These are phyloP conservation scores for Globisporangium apiculatum DNA, from an alignment of 352 stramenopile species.

Conservation along the genomic window DNA sequence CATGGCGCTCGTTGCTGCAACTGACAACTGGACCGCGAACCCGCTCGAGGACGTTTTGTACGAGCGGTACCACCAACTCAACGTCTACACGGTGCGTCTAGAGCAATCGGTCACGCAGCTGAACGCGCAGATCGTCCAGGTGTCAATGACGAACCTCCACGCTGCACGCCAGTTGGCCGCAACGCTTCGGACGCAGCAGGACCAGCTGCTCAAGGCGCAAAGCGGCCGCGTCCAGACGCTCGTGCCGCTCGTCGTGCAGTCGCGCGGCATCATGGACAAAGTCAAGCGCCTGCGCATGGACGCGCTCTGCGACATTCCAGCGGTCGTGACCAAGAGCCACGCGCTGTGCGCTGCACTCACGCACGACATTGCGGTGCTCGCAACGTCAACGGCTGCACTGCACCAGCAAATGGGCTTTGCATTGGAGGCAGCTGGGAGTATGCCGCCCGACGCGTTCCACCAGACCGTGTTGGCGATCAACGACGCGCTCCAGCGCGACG, in stretches of 20 bases:
- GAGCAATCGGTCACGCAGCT: slow-evolving; percentile 33
- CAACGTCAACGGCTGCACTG: slow-evolving; percentile 22
- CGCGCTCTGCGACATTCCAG: slow-evolving; percentile 51
- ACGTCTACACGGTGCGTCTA: slow-evolving; percentile 28
- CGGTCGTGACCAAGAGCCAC: slow-evolving; percentile 46
- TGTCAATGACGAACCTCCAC: slow-evolving; percentile 38
- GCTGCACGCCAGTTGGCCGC: slow-evolving; percentile 19
- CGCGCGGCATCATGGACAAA: slow-evolving; percentile 35
- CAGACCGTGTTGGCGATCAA: slow-evolving; percentile 33
- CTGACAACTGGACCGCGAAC: slow-evolving; percentile 28
- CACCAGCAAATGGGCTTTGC: slow-evolving; percentile 36
- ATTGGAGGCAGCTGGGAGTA: slow-evolving; percentile 20
- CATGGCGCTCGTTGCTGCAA: slow-evolving; percentile 17
- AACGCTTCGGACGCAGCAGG: slow-evolving; percentile 21
- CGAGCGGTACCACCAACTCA: slow-evolving; percentile 42
- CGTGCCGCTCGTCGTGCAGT: slow-evolving; percentile 53
- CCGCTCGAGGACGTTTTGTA: slow-evolving; percentile 49
- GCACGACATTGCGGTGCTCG: slow-evolving; percentile 34
- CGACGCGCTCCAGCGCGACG: slow-evolving; percentile 31
- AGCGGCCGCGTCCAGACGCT: slow-evolving; percentile 27
- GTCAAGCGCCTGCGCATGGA: slow-evolving; percentile 45
- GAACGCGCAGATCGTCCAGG: slow-evolving; percentile 37
- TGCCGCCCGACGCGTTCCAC: slow-evolving; percentile 32
- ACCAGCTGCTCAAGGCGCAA: slow-evolving; percentile 22
- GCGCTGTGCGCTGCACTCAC: slow-evolving; percentile 51